These are phyloP conservation scores for Aspergillus leporis DNA, from an alignment of 495 filamentous ascomycete genomes.

Conservation along the genomic window DNA sequence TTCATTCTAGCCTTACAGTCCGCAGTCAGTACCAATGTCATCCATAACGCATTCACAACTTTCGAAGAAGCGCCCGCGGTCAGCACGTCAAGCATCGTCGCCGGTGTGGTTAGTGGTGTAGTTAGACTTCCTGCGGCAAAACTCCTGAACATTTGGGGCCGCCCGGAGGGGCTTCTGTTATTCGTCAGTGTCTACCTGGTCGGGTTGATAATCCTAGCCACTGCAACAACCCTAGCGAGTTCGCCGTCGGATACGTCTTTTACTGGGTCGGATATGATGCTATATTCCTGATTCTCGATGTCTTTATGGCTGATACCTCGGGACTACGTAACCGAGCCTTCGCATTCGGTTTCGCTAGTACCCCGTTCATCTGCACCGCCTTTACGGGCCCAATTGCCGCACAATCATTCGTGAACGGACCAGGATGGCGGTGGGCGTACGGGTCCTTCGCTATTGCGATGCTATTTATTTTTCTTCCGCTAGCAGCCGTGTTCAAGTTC, in stretches of 20 bases:
- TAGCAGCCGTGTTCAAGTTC: slow-evolving; percentile 50
- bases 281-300: slow-evolving; percentile 53
- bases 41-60: slow-evolving; percentile 37
- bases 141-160: slow-evolving; percentile 66
- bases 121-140: slow-evolving; percentile 69
- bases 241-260: slow-evolving; percentile 52
- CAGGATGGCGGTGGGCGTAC: slow-evolving; percentile 64
- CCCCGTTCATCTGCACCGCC: slow-evolving; percentile 56
- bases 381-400: slow-evolving; percentile 39
- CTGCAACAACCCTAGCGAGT: slow-evolving; percentile 47
- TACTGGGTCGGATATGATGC: slow-evolving; percentile 61
- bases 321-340: slow-evolving; percentile 61
- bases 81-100: slow-evolving; percentile 36
- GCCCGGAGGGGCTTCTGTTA: slow-evolving; percentile 53
- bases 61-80: slow-evolving; percentile 41
- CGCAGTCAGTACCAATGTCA: slow-evolving; percentile 34
- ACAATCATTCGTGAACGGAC: slow-evolving; percentile 44
- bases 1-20: slow-evolving; percentile 45
- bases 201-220: slow-evolving; percentile 49
- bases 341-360: slow-evolving; percentile 58
- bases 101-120: slow-evolving; percentile 62
- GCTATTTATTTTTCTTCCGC: slow-evolving; percentile 51
- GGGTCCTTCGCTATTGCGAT: slow-evolving; percentile 61
- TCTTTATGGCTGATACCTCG: slow-evolving; percentile 68
- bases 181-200: slow-evolving; percentile 37